Evolutionary conservation across 441 rosid genomes (phyloP), one percentile per base, ranked within the genome.

Genomic region (Corymbia citriodora): DNA sequence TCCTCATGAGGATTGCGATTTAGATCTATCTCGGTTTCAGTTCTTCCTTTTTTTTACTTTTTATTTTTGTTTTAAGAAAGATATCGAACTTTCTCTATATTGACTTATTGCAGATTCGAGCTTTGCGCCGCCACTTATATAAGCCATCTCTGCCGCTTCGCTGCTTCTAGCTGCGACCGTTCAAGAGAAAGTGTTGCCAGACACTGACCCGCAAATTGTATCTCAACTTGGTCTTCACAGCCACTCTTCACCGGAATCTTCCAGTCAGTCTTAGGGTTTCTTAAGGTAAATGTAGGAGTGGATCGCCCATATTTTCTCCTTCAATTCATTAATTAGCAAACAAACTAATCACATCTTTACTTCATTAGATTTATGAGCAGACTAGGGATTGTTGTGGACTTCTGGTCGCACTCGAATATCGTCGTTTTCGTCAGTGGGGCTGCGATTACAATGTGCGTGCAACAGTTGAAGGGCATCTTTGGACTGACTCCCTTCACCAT

Each of bases 171-270:
- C 94, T 3, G 91, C 95, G 13, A 95, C 94, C 16, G 91, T 97
- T 23, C 95, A 93, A 59, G 91, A 72, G 21, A 88, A 89, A 59
- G 96, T 90, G 1, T 87, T 93, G 14, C 23, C 89, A 2, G 92
- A 91, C 55, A 93, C 93, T 9, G 88, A 97, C 57, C 97, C 6
- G 96, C 2, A 79, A 86, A 4, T 92, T 97, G 88, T 96, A 94
- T 79, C 95, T 97, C 83, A 94, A 97, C 91, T 90, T 96, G 91
- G 91, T 96, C 82, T 96, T 95, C 91, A 95, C 99, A 4, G 79
- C 98, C 17, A 93, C 98, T 55, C 92, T 97, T 97, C 94, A 95
- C 98, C 48, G 99, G 99, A 88, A 53, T 96, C 52, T 94, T 96
- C 90, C 96, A 97, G 91, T 48, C 94, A 52, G 92, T 94, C 61